Evolutionary conservation across 306 rosid species (phyloP), one percentile per base, ranked within the genome.

Genomic region (Abrus pulchellus): DNA sequence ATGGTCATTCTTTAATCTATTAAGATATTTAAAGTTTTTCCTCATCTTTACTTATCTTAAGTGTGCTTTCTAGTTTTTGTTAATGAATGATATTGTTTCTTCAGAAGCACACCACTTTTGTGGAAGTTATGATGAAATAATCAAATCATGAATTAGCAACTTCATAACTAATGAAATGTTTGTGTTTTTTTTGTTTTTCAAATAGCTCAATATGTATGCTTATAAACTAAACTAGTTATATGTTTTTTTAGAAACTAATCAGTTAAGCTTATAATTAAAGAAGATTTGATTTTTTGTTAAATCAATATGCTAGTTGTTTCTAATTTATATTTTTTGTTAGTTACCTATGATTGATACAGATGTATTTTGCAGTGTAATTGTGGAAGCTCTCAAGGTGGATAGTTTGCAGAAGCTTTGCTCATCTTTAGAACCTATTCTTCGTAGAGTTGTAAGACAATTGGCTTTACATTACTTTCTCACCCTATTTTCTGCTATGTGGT

Each of bases 351-450:
- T 60, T 71, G 55, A 68, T 47, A 9, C 32, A 20, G 36, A 28
- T 79, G 49, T 87, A 34, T 67, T 78, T 64, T 84, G 74, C 93
- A 91, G 96, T 81, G 96, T 91, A 53, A 91, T 91, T 75, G 93
- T 91, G 32, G 96, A 91, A 86, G 96, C 96, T 63, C 92, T 91
- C 66, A 91, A 91, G 84, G 90, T 91, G 84, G 96, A 91, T 77
- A 91, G 96, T 89, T 83, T 91, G 86, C 96, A 91, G 80, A 91
- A 91, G 85, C 90, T 91, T 49, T 89, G 93, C 82, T 91, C 96
- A 11, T 91, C 96, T 7, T 85, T 91, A 87, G 96, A 91, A 83
- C 96, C 96, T 65, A 86, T 91, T 68, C 96, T 91, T 78, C 93
- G 96, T 5, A 82, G 96, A 91, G 96, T 91, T 83, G 96, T 91